Base-by-base conservation (phyloP, 148 eudicot species). In the Limonium bicolor region DNA sequence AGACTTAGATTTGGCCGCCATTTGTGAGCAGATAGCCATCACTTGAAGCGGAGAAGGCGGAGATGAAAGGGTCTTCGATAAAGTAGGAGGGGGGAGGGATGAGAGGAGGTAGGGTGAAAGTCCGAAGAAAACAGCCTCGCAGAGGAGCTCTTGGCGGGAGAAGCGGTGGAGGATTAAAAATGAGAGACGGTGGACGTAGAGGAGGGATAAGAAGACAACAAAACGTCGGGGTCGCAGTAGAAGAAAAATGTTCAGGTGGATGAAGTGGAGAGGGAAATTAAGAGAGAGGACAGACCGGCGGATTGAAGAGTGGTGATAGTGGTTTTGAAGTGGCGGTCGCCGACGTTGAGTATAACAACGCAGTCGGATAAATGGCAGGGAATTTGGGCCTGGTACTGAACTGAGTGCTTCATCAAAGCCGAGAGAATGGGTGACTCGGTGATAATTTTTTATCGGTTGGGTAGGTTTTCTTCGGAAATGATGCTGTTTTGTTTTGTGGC, bases 191-290 rank as follows among this genome's bases (percentile, higher is more conserved):
- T 33, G 49, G 29, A 68, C 25, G 6, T 75, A 70, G 60, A 68
- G 65, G 51, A 63, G 63, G 3, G 73, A 67, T 36, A 72, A 76
- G 33, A 78, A 62, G 44, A 55, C 46, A 14, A 65, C 65, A 78
- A 78, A 44, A 65, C 64, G 1, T 77, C 78, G 1, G 93, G 93
- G 61, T 77, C 81, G 3, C 85, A 76, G 78, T 81, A 85, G 7
- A 77, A 73, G 71, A 81, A 81, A n/a, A 73, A 39, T 4, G 71
- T 58, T 11, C 29, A 16, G 13, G 46, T 45, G 36, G 6, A 26
- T 15, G 25, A 0, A 71, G 50, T 51, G 22, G 75, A 54, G 29
- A 71, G 59, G 38, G 63, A 62, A 55, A 60, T 48, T n/a, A 81
- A 69, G 37, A 74, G 75, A 16, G 85, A 62, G 39, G 67, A 74